Evolutionary conservation across 176 grass and related monocot genomes (phyloP).

Genomic region (Rhynchospora breviuscula): DNA sequence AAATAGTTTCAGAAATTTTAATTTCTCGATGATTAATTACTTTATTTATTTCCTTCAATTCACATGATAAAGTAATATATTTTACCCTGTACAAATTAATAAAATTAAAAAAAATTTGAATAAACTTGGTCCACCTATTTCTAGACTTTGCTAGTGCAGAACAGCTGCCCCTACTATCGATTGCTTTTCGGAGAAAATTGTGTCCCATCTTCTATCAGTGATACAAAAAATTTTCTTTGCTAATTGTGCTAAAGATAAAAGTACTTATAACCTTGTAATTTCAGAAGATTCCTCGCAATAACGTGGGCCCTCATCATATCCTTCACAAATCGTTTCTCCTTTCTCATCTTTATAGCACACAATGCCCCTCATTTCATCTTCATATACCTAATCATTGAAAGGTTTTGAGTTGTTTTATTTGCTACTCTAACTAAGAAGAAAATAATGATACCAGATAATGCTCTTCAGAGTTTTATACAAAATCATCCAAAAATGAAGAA

Average conservation of each 20-base stretch:
- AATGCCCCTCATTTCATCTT: slow-evolving; percentile 68
- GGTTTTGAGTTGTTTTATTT: background rate
- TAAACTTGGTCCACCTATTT: background rate
- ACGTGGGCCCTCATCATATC: slow-evolving; percentile 75
- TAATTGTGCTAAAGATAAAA: background rate
- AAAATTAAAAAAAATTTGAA: background rate
- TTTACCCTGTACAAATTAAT: background rate
- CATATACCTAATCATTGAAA: slow-evolving; percentile 44
- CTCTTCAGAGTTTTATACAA: no score
- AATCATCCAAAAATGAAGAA: background rate
- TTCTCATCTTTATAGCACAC: slow-evolving; percentile 74
- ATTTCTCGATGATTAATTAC: background rate
- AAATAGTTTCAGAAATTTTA: background rate
- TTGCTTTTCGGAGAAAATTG: no score
- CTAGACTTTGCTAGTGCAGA: background rate
- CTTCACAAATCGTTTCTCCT: slow-evolving; percentile 81
- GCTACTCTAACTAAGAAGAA: background rate
- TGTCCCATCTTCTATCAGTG: no score
- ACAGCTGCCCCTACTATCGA: background rate
- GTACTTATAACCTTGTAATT: background rate
- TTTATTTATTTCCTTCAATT: background rate
- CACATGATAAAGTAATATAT: background rate
- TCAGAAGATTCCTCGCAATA: slow-evolving; percentile 15
- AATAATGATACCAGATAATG: background rate
- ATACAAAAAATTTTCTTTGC: no score